Evolutionary conservation across 2,329 filamentous ascomycete species (phyloP).

Genomic region (Fusarium liriodendri): DNA sequence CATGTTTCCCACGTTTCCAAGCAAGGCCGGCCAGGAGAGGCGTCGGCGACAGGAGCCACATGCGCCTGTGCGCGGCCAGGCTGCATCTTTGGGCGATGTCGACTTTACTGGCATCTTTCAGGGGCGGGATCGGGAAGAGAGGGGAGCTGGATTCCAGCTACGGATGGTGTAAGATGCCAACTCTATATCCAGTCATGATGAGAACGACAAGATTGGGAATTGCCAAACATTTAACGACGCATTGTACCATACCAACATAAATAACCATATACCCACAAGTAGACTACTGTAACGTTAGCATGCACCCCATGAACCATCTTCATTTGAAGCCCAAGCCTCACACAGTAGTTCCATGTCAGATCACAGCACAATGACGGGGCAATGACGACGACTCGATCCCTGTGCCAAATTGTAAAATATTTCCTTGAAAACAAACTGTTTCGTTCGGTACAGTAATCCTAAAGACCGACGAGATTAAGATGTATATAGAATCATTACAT

Average conservation of each 20-base stretch:
- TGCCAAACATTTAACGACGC: background rate
- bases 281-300: background rate
- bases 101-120: constrained; percentile 81
- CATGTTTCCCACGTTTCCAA: constrained; percentile 97
- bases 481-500: constrained; percentile 42
- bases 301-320: background rate
- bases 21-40: constrained; percentile 92
- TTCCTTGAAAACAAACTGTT: constrained; percentile 7
- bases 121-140: constrained; percentile 72
- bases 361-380: background rate
- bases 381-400: background rate
- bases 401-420: background rate
- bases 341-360: background rate
- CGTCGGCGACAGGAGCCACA: constrained; percentile 78
- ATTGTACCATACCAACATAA: background rate
- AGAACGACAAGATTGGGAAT: background rate
- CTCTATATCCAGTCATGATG: background rate
- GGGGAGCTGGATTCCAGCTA: constrained; percentile 73
- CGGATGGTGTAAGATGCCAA: constrained; percentile 63
- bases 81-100: constrained; percentile 63
- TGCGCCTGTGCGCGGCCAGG: constrained; percentile 82
- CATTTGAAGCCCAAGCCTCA: background rate
- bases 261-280: background rate
- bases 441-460: constrained; percentile 5
- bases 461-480: constrained; percentile 37